Conservation (phyloP, 2,329 filamentous ascomycete species). For the Aspergillus fijiensis region DNA sequence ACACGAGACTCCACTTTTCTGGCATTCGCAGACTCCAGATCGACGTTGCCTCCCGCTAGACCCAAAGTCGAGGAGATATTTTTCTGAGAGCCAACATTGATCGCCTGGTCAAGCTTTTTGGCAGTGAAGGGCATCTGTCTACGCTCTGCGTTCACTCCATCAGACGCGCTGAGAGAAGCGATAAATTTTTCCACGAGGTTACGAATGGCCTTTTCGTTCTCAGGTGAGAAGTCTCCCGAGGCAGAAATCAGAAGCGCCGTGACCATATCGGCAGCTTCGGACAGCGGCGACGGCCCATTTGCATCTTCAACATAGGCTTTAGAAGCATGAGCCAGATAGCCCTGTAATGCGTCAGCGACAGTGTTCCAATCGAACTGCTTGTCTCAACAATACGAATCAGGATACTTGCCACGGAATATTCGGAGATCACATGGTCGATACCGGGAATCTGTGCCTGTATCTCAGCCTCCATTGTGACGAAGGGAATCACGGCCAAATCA, state of each 20-base stretch:
- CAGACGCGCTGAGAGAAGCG: slow-evolving; percentile 70
- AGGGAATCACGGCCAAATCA: background rate
- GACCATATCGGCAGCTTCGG: slow-evolving; percentile 79
- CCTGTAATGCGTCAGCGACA: slow-evolving; percentile 42
- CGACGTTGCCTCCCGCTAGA: slow-evolving; percentile 77
- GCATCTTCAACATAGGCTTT: slow-evolving; percentile 74
- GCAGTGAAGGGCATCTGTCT: slow-evolving; percentile 72
- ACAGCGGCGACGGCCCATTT: slow-evolving; percentile 69
- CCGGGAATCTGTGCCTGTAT: slow-evolving; percentile 80
- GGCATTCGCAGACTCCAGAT: slow-evolving; percentile 88
- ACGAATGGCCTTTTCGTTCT: slow-evolving; percentile 75
- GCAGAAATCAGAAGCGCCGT: slow-evolving; percentile 90
- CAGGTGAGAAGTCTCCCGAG: slow-evolving; percentile 73
- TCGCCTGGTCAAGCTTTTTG: slow-evolving; percentile 85
- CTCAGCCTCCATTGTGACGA: slow-evolving; percentile 72
- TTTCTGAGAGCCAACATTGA: slow-evolving; percentile 88
- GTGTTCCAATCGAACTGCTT: background rate
- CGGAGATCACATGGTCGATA: slow-evolving; percentile 83
- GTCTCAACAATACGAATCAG: background rate
- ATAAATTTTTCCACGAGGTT: slow-evolving; percentile 89
- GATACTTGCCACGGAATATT: slow-evolving; percentile 71
- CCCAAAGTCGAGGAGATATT: slow-evolving; percentile 96
- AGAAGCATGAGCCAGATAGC: slow-evolving; percentile 91
- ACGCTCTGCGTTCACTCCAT: slow-evolving; percentile 66
- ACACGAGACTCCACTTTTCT: slow-evolving; percentile 97